Evolutionary conservation across 345 rosid species (phyloP), one percentile per base, ranked within the genome.

Genomic region (Toxicodendron radicans): DNA sequence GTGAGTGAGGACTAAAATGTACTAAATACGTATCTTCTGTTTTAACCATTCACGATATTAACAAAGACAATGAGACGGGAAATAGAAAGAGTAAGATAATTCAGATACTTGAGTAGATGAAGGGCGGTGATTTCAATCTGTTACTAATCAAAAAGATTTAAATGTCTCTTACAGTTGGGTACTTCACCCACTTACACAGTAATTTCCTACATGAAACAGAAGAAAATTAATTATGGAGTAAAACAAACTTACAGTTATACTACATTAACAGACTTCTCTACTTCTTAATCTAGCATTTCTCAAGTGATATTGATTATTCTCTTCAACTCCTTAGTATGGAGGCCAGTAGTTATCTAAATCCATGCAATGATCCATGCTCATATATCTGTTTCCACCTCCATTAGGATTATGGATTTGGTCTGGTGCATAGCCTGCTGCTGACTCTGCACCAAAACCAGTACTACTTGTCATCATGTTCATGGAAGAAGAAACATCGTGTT

Each of bases 291-390:
- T 52, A 68, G 59, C 30, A 59, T 66, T 5, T 32, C 45, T 35
- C 53, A 27, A 62, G 59, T n/a, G 5, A 17, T 66, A 27, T 27
- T 27, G 9, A 65, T 30, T 16, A 46, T 13, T 51, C 21, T 20
- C 13, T 8, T 17, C 18, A 1, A 9, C 17, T 24, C 71, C 27
- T 85, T 79, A 91, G 73, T 90, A 95, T 32, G 94, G 4, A 54
- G 93, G 89, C 98, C 99, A 95, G 79, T 90, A 93, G 75, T 77
- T 88, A 43, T 93, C 97, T 66, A 95, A 83, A 78, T 95, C 99
- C 91, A 92, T 82, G 84, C 97, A 89, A 43, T 90, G 87, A 35
- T 91, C 94, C 82, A 90, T 86, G 48, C 89, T 86, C 84, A 90
- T 58, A 74, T 60, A 87, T 70, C 92, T 84, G 69, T 71, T 80